Evolutionary conservation across 345 rosid genomes (phyloP).

Genomic region (Rhodamnia rubescens): DNA sequence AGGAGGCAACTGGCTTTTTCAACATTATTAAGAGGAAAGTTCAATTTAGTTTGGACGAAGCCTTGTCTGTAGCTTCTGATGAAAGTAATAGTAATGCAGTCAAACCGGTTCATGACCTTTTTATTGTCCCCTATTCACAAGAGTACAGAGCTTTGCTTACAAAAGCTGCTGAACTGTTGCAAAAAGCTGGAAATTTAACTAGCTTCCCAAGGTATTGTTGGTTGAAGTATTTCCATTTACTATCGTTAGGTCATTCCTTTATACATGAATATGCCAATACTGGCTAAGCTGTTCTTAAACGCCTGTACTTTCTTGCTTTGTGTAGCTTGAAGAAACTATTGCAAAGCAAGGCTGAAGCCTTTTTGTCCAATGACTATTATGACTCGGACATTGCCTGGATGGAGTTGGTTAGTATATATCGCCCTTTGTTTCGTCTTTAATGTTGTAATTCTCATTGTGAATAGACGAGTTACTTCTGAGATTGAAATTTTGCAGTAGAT

Average conservation of each 20-base stretch:
- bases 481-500: background rate
- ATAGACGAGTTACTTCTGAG: background rate
- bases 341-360: constrained; percentile 80
- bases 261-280: background rate
- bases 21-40: constrained; percentile 59
- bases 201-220: constrained; percentile 52
- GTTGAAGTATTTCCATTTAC: background rate
- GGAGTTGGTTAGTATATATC: constrained; percentile 62
- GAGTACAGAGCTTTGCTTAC: constrained; percentile 54
- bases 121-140: constrained; percentile 50
- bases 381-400: constrained; percentile 96
- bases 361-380: constrained; percentile 81
- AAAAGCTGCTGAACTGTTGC: constrained; percentile 64
- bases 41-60: constrained; percentile 35
- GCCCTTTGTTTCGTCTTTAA: background rate
- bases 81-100: constrained; percentile 14
- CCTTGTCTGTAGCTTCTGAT: constrained; percentile 15
- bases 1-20: constrained; percentile 64
- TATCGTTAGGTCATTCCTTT: background rate
- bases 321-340: constrained; percentile 81
- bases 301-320: background rate
- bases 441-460: background rate
- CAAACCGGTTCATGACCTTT: constrained; percentile 36
- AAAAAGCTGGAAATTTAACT: constrained; percentile 71
- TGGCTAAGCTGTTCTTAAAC: background rate